phyloP scores from a whole-genome alignment of 2,329 filamentous ascomycete species.

The Fusarium albidum region DNA sequence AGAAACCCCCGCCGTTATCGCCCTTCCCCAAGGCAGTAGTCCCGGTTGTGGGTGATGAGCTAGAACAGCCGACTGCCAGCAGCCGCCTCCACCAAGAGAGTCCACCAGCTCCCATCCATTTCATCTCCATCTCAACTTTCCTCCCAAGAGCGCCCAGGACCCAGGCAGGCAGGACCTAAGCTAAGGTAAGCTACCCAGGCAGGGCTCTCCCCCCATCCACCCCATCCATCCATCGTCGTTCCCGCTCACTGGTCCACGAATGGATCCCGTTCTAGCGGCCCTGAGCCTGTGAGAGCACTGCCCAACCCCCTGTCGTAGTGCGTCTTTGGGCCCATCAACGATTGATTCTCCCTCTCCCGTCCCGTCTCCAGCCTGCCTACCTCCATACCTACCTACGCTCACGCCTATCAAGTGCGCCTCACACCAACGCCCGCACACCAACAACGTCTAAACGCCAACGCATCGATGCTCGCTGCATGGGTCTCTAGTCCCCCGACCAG shows the following conservation, averaged over 20 bases:
- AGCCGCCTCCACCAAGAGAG: constrained; percentile 23
- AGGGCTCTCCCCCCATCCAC: constrained; percentile 13
- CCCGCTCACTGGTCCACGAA: constrained; percentile 27
- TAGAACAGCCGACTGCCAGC: constrained; percentile 22
- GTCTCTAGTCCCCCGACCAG: constrained; percentile 51
- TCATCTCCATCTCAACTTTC: constrained; percentile 13
- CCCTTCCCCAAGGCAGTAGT: constrained; percentile 18
- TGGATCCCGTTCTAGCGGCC: constrained; percentile 23
- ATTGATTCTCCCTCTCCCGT: constrained; percentile 11
- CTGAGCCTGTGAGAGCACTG: constrained; percentile 31
- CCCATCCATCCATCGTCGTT: constrained; percentile 25
- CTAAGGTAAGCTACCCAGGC: no score
- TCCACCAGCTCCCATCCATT: constrained; percentile 15
- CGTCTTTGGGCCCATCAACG: constrained; percentile 18
- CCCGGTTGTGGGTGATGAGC: constrained; percentile 17
- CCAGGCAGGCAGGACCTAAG: no score
- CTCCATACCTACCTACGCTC: constrained; percentile 22
- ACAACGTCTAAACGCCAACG: constrained; percentile 49
- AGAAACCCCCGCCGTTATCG: constrained; percentile 33
- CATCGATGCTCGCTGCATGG: constrained; percentile 59
- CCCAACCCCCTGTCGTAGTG: constrained; percentile 25
- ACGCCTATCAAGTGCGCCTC: constrained; percentile 36
- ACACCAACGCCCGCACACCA: constrained; percentile 45
- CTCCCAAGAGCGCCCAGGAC: no score
- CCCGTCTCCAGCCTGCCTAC: constrained; percentile 9